Conservation (phyloP, 768 basidiomycete species). For the Lactarius psammicola region DNA sequence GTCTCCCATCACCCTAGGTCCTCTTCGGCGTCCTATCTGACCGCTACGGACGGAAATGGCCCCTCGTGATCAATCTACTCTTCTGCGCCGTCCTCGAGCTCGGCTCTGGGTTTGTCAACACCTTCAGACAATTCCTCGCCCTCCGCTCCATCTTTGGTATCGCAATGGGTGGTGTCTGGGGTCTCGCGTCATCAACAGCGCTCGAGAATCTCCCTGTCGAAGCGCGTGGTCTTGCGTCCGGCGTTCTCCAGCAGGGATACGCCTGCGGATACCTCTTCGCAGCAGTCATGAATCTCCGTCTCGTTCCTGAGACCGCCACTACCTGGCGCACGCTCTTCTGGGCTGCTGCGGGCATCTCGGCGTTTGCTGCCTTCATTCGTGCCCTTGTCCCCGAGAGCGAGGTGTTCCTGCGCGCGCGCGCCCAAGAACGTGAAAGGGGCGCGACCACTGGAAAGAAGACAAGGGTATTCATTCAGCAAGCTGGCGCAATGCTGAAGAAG, state of each 20-base stretch:
- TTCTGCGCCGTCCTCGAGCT: conserved; percentile 75
- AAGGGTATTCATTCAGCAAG: conserved; percentile 68
- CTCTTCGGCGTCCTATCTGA: conserved; percentile 84
- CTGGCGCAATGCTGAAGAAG: conserved; percentile 67
- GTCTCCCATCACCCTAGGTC: conserved; percentile 35
- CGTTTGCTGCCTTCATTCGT: conserved; percentile 67
- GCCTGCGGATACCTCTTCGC: conserved; percentile 84
- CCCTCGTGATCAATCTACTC: conserved; percentile 72
- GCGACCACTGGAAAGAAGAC: conserved; percentile 51
- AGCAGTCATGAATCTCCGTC: conserved; percentile 73
- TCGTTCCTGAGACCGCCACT: conserved; percentile 42
- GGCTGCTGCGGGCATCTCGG: conserved; percentile 67
- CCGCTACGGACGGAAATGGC: conserved; percentile 93
- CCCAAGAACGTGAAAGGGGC: conserved; percentile 46
- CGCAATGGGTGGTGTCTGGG: conserved; percentile 91
- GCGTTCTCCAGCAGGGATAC: conserved; percentile 87
- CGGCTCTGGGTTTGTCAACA: conserved; percentile 78
- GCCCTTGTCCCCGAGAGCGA: conserved; percentile 74
- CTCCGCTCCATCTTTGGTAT: conserved; percentile 82
- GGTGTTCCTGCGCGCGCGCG: conserved; percentile 66
- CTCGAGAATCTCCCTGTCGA: conserved; percentile 89
- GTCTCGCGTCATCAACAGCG: conserved; percentile 73
- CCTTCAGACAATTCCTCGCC: conserved; percentile 78
- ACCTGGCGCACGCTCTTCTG: conserved; percentile 82
- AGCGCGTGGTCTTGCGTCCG: conserved; percentile 81